Evolutionary conservation across 345 rosid genomes (phyloP).

Genomic region (Cardamine chenopodiifolia): DNA sequence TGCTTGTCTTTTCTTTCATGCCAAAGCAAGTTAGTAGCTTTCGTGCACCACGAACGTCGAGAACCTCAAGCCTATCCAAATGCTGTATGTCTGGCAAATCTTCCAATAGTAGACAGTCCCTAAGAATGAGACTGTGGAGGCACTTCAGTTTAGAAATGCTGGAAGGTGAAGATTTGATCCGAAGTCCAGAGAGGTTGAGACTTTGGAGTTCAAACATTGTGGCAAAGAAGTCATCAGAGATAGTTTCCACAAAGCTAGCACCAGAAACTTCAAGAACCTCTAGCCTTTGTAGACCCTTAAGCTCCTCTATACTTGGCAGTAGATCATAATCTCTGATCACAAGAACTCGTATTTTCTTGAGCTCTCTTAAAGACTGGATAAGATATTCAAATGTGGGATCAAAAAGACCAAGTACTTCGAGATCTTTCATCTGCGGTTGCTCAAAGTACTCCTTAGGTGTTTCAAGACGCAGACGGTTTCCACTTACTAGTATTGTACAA

Average conservation of each 20-base stretch:
- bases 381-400: slow-evolving; percentile 33
- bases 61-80: slow-evolving; percentile 43
- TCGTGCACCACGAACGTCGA: slow-evolving; percentile 49
- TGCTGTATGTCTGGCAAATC: slow-evolving; percentile 38
- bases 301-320: slow-evolving; percentile 10
- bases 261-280: slow-evolving; percentile 59
- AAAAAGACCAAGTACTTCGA: slow-evolving; percentile 47
- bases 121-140: slow-evolving; percentile 48
- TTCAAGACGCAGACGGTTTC: slow-evolving; percentile 44
- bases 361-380: background rate
- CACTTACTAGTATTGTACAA: slow-evolving; percentile 47
- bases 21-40: slow-evolving; percentile 21
- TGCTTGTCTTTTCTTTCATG: background rate
- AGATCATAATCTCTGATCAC: slow-evolving; percentile 48
- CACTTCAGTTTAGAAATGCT: slow-evolving; percentile 23
- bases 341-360: slow-evolving; percentile 45
- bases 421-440: slow-evolving; percentile 13
- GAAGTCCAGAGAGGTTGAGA: slow-evolving; percentile 52
- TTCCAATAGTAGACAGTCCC: slow-evolving; percentile 40
- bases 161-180: slow-evolving; percentile 36
- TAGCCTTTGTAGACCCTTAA: slow-evolving; percentile 30
- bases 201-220: slow-evolving; percentile 35
- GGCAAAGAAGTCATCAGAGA: slow-evolving; percentile 39
- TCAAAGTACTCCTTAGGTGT: slow-evolving; percentile 27
- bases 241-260: slow-evolving; percentile 37